Percentiles rank a stretch among this genome's conserved stretches.
These are phyloP conservation scores for Sanghuangporus weigelae DNA, from an alignment of 1,284 basidiomycete genomes.

Conservation along the genomic window DNA sequence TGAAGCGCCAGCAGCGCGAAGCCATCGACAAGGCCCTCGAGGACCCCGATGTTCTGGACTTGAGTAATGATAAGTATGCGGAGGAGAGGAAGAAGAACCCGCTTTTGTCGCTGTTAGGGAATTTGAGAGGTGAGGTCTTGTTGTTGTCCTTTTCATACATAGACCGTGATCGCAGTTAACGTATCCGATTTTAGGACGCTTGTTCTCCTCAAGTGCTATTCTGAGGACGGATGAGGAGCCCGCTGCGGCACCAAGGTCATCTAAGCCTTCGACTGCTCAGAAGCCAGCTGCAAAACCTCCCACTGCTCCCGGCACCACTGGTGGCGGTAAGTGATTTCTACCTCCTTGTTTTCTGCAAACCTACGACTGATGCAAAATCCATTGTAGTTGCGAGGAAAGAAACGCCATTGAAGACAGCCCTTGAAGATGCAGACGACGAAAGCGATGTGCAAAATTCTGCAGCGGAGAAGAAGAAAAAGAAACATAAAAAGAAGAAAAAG, in stretches of 20 bases:
- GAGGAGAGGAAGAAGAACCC: constrained; percentile 63
- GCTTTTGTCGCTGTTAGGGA: constrained; percentile 66
- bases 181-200: constrained; percentile 44
- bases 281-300: constrained; percentile 16
- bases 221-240: constrained; percentile 36
- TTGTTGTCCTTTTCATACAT: background rate
- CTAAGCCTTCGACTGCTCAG: constrained; percentile 21
- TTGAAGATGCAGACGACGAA: constrained; percentile 67
- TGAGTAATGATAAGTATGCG: constrained; percentile 35
- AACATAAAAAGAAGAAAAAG: constrained; percentile 68
- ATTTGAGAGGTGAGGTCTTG: constrained; percentile 50
- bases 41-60: constrained; percentile 49
- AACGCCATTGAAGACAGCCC: constrained; percentile 42
- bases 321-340: background rate
- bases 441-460: constrained; percentile 35
- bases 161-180: constrained; percentile 8
- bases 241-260: constrained; percentile 21
- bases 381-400: constrained; percentile 6
- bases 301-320: constrained; percentile 7
- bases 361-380: background rate
- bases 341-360: background rate
- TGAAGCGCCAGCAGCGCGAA: constrained; percentile 55
- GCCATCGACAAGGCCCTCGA: constrained; percentile 65
- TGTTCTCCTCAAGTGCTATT: constrained; percentile 61
- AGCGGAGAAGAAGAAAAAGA: constrained; percentile 60